A percentile compares a stretch with the other conserved stretches of the same genome.
phyloP scores from a whole-genome alignment of 1,284 basidiomycete species.

The Schizopora paradoxa region DNA sequence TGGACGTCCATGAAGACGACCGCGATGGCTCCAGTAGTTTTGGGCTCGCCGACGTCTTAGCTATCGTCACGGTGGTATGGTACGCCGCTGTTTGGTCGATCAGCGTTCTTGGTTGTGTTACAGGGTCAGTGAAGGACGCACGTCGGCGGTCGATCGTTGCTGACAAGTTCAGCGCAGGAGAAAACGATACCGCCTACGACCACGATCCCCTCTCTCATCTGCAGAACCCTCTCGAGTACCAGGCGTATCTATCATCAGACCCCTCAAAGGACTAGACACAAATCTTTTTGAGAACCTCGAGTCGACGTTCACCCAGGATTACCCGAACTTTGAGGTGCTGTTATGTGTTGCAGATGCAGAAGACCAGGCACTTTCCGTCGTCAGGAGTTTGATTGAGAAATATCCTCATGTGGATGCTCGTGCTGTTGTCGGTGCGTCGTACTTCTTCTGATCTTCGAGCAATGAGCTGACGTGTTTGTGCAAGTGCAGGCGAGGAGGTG shows the following conservation, averaged over 20 bases:
- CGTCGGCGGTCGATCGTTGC: slow-evolving; percentile 16
- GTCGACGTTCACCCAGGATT: slow-evolving; percentile 85
- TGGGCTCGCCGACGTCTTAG: slow-evolving; percentile 23
- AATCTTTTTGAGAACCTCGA: slow-evolving; percentile 93
- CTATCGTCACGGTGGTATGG: slow-evolving; percentile 57
- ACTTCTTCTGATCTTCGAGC: slow-evolving; percentile 2
- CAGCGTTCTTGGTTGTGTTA: slow-evolving; percentile 69
- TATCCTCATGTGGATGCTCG: slow-evolving; percentile 70
- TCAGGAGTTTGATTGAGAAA: slow-evolving; percentile 67
- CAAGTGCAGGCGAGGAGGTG: slow-evolving; percentile 53
- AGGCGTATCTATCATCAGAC: slow-evolving; percentile 87
- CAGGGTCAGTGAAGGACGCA: slow-evolving; percentile 71
- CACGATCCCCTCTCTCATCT: slow-evolving; percentile 58
- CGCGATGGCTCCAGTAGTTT: background rate
- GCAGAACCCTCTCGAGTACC: slow-evolving; percentile 52
- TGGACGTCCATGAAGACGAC: slow-evolving; percentile 5
- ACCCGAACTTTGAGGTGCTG: slow-evolving; percentile 83
- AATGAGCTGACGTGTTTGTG: slow-evolving; percentile 1
- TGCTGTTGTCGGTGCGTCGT: slow-evolving; percentile 69
- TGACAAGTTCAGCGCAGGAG: slow-evolving; percentile 43
- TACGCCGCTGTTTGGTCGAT: slow-evolving; percentile 72
- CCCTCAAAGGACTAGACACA: slow-evolving; percentile 87
- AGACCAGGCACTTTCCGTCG: slow-evolving; percentile 80
- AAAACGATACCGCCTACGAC: slow-evolving; percentile 61
- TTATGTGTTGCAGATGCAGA: slow-evolving; percentile 78